Conservation (phyloP, 352 stramenopile genomes). For the Globisporangium camurandrum region DNA sequence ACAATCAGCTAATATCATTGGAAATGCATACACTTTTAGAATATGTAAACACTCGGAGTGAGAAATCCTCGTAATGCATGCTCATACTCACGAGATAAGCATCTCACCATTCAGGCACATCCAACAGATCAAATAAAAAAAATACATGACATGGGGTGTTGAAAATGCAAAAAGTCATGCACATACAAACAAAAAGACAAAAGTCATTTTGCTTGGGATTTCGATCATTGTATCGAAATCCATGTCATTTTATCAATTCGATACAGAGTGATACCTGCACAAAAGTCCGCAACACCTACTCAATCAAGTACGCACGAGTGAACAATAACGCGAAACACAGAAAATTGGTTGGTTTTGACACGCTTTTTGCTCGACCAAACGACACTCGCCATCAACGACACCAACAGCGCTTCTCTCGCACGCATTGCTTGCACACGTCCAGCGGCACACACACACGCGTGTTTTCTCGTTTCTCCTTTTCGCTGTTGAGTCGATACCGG, state of each 20-base stretch:
- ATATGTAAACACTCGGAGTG: too few species aligned
- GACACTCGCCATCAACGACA: slow-evolving; percentile 3
- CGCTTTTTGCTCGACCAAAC: slow-evolving; percentile 9
- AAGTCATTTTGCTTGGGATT: background rate
- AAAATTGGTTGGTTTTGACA: slow-evolving; percentile 11
- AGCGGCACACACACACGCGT: background rate
- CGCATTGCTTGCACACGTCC: background rate
- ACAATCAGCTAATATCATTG: background rate
- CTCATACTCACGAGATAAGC: too few species aligned
- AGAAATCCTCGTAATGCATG: too few species aligned
- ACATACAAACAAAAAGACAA: too few species aligned
- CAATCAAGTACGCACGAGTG: too few species aligned
- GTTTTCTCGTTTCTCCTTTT: background rate
- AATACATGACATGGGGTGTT: too few species aligned
- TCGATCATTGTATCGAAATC: background rate
- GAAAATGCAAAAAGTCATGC: too few species aligned
- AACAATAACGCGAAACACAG: too few species aligned
- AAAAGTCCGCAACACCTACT: too few species aligned
- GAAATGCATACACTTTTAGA: too few species aligned
- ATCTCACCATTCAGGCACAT: too few species aligned
- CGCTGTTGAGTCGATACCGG: background rate
- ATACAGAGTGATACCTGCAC: background rate
- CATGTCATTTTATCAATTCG: background rate
- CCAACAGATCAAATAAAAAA: too few species aligned
- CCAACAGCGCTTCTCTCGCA: background rate